A percentile compares a stretch with the other conserved stretches of the same genome.
Conservation (phyloP, 192 early-diverging fungal species). For the Coemansia erecta region DNA sequence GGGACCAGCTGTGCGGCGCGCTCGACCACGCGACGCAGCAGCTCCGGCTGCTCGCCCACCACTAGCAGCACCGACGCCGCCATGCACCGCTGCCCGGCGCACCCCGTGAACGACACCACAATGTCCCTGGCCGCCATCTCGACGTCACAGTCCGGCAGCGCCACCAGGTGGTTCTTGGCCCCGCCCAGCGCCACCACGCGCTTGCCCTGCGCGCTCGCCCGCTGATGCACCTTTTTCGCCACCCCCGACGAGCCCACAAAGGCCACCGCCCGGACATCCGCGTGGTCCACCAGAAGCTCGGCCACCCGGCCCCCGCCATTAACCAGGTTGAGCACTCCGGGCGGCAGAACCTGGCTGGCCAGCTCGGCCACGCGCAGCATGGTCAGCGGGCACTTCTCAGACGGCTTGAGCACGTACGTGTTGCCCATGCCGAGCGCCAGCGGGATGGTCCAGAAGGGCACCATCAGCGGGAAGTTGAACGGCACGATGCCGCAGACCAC, state of each 20-base stretch:
- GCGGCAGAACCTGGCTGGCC: constrained; percentile 60
- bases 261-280: constrained; percentile 63
- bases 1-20: constrained; percentile 57
- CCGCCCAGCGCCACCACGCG: constrained; percentile 72
- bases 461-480: constrained; percentile 85
- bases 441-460: constrained; percentile 80
- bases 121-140: constrained; percentile 78
- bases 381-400: constrained; percentile 79
- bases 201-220: constrained; percentile 59
- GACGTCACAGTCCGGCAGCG: constrained; percentile 70
- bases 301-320: constrained; percentile 60
- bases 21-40: constrained; percentile 61
- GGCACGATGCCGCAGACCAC: constrained; percentile 79
- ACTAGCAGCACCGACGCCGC: constrained; percentile 69
- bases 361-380: constrained; percentile 67
- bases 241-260: constrained; percentile 82
- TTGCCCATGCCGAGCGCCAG: constrained; percentile 70
- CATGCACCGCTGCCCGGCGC: constrained; percentile 80
- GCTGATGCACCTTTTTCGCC: constrained; percentile 58
- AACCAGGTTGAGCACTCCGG: constrained; percentile 76
- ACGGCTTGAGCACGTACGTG: constrained; percentile 75
- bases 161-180: constrained; percentile 80
- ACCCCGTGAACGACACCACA: constrained; percentile 73
- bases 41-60: constrained; percentile 64
- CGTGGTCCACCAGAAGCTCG: constrained; percentile 59